Evolutionary conservation across 2,329 filamentous ascomycete species (phyloP).

Genomic region (Triangularia verruculosa): DNA sequence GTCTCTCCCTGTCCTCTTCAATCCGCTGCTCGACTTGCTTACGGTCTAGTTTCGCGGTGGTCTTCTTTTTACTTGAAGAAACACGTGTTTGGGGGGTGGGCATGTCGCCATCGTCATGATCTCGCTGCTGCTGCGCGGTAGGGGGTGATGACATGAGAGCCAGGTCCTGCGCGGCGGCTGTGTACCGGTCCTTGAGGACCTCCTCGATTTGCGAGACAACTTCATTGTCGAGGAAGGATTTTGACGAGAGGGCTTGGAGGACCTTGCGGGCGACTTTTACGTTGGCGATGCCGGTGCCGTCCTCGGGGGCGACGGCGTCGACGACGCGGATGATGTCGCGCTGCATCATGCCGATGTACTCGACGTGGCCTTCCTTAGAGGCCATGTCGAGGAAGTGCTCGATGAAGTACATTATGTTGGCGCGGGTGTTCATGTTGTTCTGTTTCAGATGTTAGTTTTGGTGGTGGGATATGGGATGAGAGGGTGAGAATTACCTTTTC

Average conservation of each 20-base stretch:
- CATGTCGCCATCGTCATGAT: constrained; percentile 41
- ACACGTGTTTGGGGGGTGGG: constrained; percentile 40
- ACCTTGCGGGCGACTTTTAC: constrained; percentile 87
- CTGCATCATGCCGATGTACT: constrained; percentile 93
- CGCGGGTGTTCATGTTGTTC: constrained; percentile 94
- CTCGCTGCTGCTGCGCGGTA: constrained; percentile 30
- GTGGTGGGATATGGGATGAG: background rate
- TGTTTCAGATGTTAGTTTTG: constrained; percentile 34
- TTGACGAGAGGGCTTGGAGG: constrained; percentile 65
- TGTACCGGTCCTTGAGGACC: constrained; percentile 76
- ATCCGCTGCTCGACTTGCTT: constrained; percentile 92
- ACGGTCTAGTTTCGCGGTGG: constrained; percentile 62
- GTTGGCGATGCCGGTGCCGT: constrained; percentile 86
- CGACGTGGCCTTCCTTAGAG: constrained; percentile 67
- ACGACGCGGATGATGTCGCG: constrained; percentile 88
- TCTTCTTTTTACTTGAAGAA: constrained; percentile 27
- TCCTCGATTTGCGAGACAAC: constrained; percentile 78
- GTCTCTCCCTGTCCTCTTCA: constrained; percentile 91
- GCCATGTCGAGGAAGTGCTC: constrained; percentile 90
- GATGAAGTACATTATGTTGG: constrained; percentile 99
- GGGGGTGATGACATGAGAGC: constrained; percentile 50
- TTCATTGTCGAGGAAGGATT: constrained; percentile 69
- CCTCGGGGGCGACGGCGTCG: constrained; percentile 83
- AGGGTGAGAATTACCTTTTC: constrained; percentile 61
- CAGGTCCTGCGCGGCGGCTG: constrained; percentile 53